Percentiles rank a stretch among this genome's conserved stretches.
Conservation (phyloP, 352 stramenopile species). For the Phytophthora megakarya region DNA sequence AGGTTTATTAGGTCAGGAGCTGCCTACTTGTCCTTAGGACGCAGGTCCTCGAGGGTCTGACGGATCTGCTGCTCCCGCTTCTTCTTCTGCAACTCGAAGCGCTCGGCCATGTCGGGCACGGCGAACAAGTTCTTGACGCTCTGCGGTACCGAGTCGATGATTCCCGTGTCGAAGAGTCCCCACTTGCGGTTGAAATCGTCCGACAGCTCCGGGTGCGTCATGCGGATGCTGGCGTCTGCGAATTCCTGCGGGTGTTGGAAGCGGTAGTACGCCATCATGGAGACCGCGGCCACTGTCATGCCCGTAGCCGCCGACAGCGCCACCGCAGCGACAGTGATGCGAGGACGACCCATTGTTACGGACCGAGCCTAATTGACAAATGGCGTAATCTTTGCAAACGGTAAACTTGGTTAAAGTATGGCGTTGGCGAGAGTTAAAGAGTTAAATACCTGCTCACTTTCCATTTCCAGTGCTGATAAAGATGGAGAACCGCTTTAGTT, state of each 20-base stretch:
- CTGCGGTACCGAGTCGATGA: slow-evolving; percentile 74
- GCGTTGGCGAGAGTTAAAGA: not conserved
- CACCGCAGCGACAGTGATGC: slow-evolving; percentile 58
- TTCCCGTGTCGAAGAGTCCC: slow-evolving; percentile 83
- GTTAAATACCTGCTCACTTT: not conserved
- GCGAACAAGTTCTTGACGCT: slow-evolving; percentile 67
- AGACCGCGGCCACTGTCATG: slow-evolving; percentile 85
- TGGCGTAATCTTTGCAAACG: slow-evolving; percentile 15
- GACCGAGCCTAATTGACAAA: too few species aligned
- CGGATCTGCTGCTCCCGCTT: slow-evolving; percentile 76
- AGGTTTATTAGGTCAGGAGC: too few species aligned
- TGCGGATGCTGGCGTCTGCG: slow-evolving; percentile 76
- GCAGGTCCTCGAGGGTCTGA: slow-evolving; percentile 73
- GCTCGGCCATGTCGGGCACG: slow-evolving; percentile 69
- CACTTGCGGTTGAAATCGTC: slow-evolving; percentile 79
- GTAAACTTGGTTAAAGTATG: not conserved
- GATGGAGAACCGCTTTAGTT: slow-evolving; percentile 43
- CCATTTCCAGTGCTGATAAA: slow-evolving; percentile 1
- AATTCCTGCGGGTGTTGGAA: slow-evolving; percentile 87
- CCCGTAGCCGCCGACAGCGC: slow-evolving; percentile 78
- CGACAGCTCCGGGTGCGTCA: slow-evolving; percentile 75
- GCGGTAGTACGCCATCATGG: slow-evolving; percentile 78
- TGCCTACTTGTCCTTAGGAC: slow-evolving; percentile 66
- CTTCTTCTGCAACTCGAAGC: slow-evolving; percentile 72
- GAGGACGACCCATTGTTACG: slow-evolving; percentile 47